Conservation (phyloP, 176 grass and related monocot genomes). For the Alloteropsis semialata region DNA sequence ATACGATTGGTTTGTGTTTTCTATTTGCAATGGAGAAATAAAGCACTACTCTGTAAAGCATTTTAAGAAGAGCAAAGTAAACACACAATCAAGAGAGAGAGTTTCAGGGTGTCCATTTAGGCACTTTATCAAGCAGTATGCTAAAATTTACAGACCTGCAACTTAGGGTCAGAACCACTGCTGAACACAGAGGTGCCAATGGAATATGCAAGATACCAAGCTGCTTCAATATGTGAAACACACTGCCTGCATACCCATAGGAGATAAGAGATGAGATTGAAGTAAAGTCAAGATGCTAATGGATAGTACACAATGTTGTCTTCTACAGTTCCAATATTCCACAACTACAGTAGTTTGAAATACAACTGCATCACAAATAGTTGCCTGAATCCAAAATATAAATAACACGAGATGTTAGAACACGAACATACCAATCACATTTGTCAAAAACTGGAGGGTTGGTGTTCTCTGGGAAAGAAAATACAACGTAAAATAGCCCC, state of each 20-base stretch:
- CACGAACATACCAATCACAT: slow-evolving; percentile 63
- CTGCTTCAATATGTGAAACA: slow-evolving; percentile 69
- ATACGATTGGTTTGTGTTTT: background rate
- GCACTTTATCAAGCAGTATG: background rate
- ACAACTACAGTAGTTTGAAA: background rate
- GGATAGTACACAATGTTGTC: background rate
- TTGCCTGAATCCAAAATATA: background rate
- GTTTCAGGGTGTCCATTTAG: background rate
- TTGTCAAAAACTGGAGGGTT: slow-evolving; percentile 50
- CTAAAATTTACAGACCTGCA: slow-evolving; percentile 28
- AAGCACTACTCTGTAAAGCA: background rate
- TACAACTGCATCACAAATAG: background rate
- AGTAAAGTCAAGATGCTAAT: background rate
- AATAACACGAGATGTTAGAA: background rate
- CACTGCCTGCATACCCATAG: slow-evolving; percentile 47
- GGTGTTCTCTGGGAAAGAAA: slow-evolving; percentile 67
- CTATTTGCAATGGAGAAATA: background rate
- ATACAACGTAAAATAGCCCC: slow-evolving; percentile 79
- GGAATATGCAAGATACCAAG: slow-evolving; percentile 77
- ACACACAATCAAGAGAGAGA: background rate
- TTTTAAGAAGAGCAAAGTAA: background rate
- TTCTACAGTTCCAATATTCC: background rate
- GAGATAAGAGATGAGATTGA: slow-evolving; percentile 11
- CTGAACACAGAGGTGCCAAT: slow-evolving; percentile 61
- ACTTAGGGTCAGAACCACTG: slow-evolving; percentile 41